These are phyloP conservation scores for Colletotrichum caudatum DNA, from an alignment of 2,329 filamentous ascomycete species.

Conservation along the genomic window DNA sequence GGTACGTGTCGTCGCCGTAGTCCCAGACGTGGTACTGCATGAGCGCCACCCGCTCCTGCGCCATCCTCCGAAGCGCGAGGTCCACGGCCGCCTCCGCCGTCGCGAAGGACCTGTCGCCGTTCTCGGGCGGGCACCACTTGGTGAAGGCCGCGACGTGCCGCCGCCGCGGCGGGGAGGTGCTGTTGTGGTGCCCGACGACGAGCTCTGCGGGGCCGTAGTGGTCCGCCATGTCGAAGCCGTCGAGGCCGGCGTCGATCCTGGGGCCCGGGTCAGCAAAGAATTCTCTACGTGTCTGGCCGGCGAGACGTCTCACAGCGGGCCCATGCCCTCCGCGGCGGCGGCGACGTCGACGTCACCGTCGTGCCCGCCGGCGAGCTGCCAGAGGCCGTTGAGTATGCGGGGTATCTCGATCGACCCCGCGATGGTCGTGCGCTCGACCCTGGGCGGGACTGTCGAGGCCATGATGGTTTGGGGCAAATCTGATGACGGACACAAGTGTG, in stretches of 20 bases:
- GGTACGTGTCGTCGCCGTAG: slow-evolving; percentile 32
- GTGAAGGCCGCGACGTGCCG: slow-evolving; percentile 24
- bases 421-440: slow-evolving; percentile 30
- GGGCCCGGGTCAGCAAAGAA: not conserved
- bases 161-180: not conserved
- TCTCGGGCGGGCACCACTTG: slow-evolving; percentile 36
- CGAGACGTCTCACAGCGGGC: not conserved
- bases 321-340: slow-evolving; percentile 22
- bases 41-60: slow-evolving; percentile 13
- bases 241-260: slow-evolving; percentile 45
- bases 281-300: too few species aligned
- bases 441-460: not conserved
- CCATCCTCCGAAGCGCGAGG: slow-evolving; percentile 13
- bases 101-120: slow-evolving; percentile 14
- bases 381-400: slow-evolving; percentile 38
- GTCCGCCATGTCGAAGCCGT: slow-evolving; percentile 52
- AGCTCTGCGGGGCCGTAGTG: slow-evolving; percentile 47
- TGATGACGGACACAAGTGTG: not conserved
- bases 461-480: not conserved
- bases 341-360: slow-evolving; percentile 24
- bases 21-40: slow-evolving; percentile 36
- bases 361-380: slow-evolving; percentile 37
- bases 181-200: slow-evolving; percentile 24
- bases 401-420: slow-evolving; percentile 37
- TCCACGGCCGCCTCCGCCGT: slow-evolving; percentile 26